These are phyloP conservation scores for Phlegmacium glaucopus DNA, from an alignment of 768 basidiomycete species.

Conservation along the genomic window DNA sequence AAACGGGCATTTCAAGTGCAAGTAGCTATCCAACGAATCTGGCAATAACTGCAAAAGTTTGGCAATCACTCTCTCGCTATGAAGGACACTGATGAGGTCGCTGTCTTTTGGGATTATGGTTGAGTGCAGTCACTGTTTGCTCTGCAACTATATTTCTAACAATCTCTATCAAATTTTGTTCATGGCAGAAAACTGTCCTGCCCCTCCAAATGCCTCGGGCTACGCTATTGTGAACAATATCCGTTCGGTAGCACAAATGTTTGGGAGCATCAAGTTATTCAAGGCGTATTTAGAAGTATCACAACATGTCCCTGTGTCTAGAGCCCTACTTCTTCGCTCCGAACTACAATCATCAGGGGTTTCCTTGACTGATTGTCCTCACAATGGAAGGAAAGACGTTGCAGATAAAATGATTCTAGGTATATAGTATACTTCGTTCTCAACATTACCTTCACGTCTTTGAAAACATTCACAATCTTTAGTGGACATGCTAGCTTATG, in stretches of 20 bases:
- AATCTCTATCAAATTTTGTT: not conserved
- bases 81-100: conserved; percentile 29
- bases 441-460: not conserved
- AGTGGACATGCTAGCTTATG: conserved; percentile 27
- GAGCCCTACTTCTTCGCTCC: conserved; percentile 16
- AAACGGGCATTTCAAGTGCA: no score
- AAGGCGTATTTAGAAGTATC: conserved; percentile 29
- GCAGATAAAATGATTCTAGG: conserved; percentile 53
- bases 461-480: conserved; percentile 1
- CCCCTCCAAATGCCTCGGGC: conserved; percentile 22
- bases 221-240: conserved; percentile 26
- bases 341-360: no score
- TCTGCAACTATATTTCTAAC: not conserved
- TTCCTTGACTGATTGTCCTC: conserved; percentile 37
- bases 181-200: conserved; percentile 27
- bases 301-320: conserved; percentile 14
- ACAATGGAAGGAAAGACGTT: conserved; percentile 34
- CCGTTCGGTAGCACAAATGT: no score
- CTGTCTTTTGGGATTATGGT: conserved; percentile 46
- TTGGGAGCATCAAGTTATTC: conserved; percentile 28
- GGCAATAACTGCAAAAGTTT: no score
- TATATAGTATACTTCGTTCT: no score
- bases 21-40: no score
- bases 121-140: conserved; percentile 5
- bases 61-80: no score